Base-by-base conservation (phyloP, 2,329 filamentous ascomycete genomes). In the Penicillium sp. region DNA sequence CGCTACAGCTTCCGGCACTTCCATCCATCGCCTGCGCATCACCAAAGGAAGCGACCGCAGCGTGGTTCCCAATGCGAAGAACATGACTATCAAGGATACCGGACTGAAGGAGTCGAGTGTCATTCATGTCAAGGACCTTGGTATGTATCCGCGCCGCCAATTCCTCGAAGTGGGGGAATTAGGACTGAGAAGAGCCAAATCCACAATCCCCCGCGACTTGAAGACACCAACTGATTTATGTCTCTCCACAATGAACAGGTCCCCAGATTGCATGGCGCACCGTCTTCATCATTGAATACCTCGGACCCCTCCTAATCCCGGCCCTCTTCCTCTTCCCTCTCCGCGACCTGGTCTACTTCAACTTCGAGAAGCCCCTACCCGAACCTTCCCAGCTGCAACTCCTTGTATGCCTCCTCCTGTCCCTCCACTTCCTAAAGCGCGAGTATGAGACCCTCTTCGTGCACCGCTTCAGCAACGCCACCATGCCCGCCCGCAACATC, bases 261-360 rank as follows among this genome's bases (percentile, higher is more conserved):
- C 86, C 88, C 50, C 95, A 99, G 77, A 89, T 97, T 56, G 87
- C 87, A 62, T 99, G 95, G 95, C 88, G 87, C 64, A 95, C 91
- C 60, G 94, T 98, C 75, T 99, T 94, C 82, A 80, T 97, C 63
- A 88, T 97, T 80, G 95, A 99, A 79, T 99, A 99, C 77, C 79
- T 95, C 65, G 95, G 95, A 4, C 95, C 95, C 6, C 85, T 98
- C 70, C 78, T 97, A 70, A 90, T 98, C 79, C 93, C 97, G 80
- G 85, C 86, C 46, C 81, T 91, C 68, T 82, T 89, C 74, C 80
- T 92, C 75, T 87, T 85, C 75, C 77, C 84, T 66, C 81, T 90
- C 56, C 90, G 92, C 50, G 87, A 89, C 24, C 87, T 89, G 74
- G 81, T 92, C 69, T 92, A 92, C 79, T 82, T 81, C 63, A 81